phyloP scores from a whole-genome alignment of 257 asterid species.

The Jasminum sambac region DNA sequence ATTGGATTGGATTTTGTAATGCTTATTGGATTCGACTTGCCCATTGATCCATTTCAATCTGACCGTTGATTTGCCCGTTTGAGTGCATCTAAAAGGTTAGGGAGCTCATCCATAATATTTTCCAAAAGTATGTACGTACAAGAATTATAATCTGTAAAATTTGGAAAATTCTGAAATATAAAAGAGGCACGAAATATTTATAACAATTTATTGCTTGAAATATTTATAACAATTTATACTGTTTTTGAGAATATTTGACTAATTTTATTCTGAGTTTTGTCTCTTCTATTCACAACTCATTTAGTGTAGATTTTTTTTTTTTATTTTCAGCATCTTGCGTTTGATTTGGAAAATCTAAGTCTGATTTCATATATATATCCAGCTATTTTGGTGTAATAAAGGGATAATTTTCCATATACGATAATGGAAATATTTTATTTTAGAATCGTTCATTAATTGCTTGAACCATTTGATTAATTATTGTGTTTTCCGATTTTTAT shows the following conservation, averaged over 20 bases:
- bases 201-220: too few species aligned
- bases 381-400: neutral
- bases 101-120: too few species aligned
- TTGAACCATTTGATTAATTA: neutral
- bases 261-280: neutral
- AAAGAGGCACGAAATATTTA: neutral
- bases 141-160: neutral
- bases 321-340: neutral
- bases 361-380: neutral
- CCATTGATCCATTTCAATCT: too few species aligned
- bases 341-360: conserved; percentile 7
- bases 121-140: neutral
- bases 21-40: too few species aligned
- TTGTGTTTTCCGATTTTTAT: neutral
- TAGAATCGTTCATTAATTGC: neutral
- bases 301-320: neutral
- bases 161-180: neutral
- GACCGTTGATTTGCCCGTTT: too few species aligned
- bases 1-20: too few species aligned
- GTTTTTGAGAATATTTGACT: neutral
- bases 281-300: neutral
- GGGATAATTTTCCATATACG: neutral
- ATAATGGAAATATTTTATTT: neutral
- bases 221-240: too few species aligned
- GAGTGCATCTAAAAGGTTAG: too few species aligned